Percentiles rank a stretch among this genome's conserved stretches.
phyloP scores from a whole-genome alignment of 257 asterid genomes.

The Verbena officinalis region DNA sequence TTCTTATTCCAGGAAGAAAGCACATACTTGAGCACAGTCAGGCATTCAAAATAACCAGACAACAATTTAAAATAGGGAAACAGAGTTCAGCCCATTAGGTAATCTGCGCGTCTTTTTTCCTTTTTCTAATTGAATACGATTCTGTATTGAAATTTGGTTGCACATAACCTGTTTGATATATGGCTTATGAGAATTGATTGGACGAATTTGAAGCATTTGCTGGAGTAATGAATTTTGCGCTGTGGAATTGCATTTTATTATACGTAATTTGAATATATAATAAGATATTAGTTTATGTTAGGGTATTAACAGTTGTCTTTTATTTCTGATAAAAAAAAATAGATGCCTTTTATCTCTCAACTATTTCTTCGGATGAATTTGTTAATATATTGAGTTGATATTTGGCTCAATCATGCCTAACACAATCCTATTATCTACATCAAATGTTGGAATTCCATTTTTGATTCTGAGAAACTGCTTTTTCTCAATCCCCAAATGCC shows the following conservation, averaged over 20 bases:
- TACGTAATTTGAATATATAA: not conserved
- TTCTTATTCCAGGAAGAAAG: no score
- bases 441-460: not conserved
- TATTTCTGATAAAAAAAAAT: no score
- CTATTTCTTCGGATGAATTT: slow-evolving; percentile 4
- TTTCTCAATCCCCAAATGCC: slow-evolving; percentile 20
- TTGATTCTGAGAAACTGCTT: not conserved
- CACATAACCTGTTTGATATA: slow-evolving; percentile 17
- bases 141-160: slow-evolving; percentile 5
- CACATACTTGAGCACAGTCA: no score
- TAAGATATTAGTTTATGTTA: no score
- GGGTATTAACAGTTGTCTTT: no score
- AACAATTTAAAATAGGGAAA: no score
- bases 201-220: not conserved
- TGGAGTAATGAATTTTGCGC: not conserved
- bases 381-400: slow-evolving; percentile 14
- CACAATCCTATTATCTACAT: not conserved
- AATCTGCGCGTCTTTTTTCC: no score
- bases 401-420: not conserved
- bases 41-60: no score
- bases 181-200: slow-evolving; percentile 2
- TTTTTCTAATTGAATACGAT: no score
- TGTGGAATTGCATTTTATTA: not conserved
- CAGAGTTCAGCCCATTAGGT: no score
- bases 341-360: slow-evolving; percentile 17